Base-by-base conservation (phyloP, 306 rosid genomes). In the Acacia melanoxylon region DNA sequence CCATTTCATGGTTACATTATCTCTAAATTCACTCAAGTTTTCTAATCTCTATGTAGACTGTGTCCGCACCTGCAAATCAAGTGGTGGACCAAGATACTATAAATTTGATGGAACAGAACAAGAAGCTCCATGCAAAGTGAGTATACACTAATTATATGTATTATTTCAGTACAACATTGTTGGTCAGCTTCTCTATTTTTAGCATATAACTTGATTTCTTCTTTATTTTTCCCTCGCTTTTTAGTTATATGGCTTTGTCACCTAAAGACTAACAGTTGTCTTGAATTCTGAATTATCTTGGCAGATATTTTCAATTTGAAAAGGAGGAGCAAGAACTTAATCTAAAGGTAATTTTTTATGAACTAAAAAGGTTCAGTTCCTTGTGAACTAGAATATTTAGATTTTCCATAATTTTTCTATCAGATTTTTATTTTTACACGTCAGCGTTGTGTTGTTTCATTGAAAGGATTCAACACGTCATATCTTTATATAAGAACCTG, bases 61-160 rank as follows among this genome's bases (percentile, higher is more conserved):
- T 40, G 10, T 54, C 68, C 74, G 79, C 81, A 79, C 41, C 61
- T 46, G 81, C 65, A n/a, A 85, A 75, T 49, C 85, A 72, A 73
- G 85, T 17, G 80, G 52, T 80, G 44, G 86, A 89, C 77, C 89
- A 76, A 68, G 92, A 89, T 86, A 74, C 84, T 44, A n/a, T 63
- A 74, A 76, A 20, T 68, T 83, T 95, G 89, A 72, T 88, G 86
- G 86, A 87, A 72, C 86, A 87, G 87, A 90, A 95, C 78, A 79
- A 83, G 82, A 90, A 80, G 86, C 91, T 95, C 41, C 88, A 7
- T 15, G 85, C 82, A n/a, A 84, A 85, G 99, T 95, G 80, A 92
- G 98, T 86, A 52, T 49, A 66, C 78, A 59, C 65, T 76, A 44
- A 29, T 44, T 75, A 59, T 54, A 35, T 13, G 22, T 37, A 6